Conservation (phyloP, 2,329 filamentous ascomycete species). For the Apiospora sp. region DNA sequence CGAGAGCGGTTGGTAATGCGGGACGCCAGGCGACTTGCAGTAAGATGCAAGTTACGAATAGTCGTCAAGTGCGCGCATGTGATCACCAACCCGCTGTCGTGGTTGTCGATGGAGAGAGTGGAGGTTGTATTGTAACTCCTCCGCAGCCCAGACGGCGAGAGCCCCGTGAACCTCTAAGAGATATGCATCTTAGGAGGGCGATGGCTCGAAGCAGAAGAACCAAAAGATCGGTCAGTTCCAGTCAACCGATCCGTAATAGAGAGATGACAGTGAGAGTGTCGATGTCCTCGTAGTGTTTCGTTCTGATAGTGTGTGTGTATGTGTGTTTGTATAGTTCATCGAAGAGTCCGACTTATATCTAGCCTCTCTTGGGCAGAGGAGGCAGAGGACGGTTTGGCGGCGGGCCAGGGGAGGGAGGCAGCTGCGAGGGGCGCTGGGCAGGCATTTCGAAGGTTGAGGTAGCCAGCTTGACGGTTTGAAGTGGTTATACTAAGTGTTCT, state of each 20-base stretch:
- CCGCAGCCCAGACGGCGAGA: conserved; percentile 13
- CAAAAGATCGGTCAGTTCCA: conserved; percentile 6
- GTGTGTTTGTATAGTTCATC: neutral
- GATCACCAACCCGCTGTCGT: conserved; percentile 19
- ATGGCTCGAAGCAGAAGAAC: conserved; percentile 8
- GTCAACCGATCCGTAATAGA: conserved; percentile 9
- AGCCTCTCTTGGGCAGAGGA: conserved; percentile 68
- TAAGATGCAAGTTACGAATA: neutral
- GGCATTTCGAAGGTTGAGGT: conserved; percentile 50
- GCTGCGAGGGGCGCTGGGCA: conserved; percentile 69
- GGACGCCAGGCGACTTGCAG: neutral
- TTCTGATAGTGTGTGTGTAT: neutral
- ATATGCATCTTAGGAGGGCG: conserved; percentile 4
- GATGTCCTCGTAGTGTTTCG: conserved; percentile 21
- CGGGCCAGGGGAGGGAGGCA: conserved; percentile 72
- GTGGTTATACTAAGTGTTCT: conserved; percentile 31
- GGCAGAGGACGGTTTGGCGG: conserved; percentile 71
- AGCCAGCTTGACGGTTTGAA: conserved; percentile 12
- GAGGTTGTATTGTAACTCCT: conserved; percentile 10
- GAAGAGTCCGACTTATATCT: conserved; percentile 38
- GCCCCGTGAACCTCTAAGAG: neutral
- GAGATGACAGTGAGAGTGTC: neutral
- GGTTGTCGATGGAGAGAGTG: conserved; percentile 13
- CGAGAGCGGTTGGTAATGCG: conserved; percentile 19
- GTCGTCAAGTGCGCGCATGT: conserved; percentile 25